Base-by-base conservation (phyloP, 768 basidiomycete species). In the Leccinum rimulosum region DNA sequence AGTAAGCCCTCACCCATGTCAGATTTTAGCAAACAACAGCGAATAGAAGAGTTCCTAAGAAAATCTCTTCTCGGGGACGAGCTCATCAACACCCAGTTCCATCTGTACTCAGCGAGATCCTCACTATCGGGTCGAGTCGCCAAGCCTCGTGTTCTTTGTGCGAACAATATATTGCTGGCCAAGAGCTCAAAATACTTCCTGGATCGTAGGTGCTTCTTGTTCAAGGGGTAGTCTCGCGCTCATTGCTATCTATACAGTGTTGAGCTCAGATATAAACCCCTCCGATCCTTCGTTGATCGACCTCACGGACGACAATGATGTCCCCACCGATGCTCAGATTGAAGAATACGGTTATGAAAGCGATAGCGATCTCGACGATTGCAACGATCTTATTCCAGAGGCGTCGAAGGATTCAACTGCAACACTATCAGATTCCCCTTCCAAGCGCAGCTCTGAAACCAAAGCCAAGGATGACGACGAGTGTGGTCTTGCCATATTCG, bases 351-450 rank as follows among this genome's bases (percentile, higher is more conserved):
- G 65, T 8, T 76, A 73, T 50, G 66, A 33, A 35, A 72, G 69
- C 17, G 74, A 76, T 56, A 75, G 75, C 14, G 75, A 75, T 45
- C 68, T 76, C 27, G 74, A 75, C 19, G 72, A 74, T 6, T 64
- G 66, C 9, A 19, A 60, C 2, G 60, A 65, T 0, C n/a, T 27
- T 6, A n/a, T 50, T 49, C 45, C 40, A 52, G n/a, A 57, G 12
- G 22, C 12, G 3, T 3, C 12, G 3, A 50, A 60, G 28, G 10
- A 53, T 25, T 17, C 19, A 28, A 50, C 40, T 50, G 14, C 15
- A 15, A 25, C 10, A 2, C 11, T 7, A 22, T 9, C 17, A 27
- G 17, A 2, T 12, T 22, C 52, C 6, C 25, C 35, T 12, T 14
- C 17, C 31, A 30, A 55, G 38, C 14, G 1, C n/a, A 12, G 14